A percentile compares a stretch with the other conserved stretches of the same genome.
Conservation (phyloP, 169 alveolate genomes). For the Perkinsus chesapeaki region DNA sequence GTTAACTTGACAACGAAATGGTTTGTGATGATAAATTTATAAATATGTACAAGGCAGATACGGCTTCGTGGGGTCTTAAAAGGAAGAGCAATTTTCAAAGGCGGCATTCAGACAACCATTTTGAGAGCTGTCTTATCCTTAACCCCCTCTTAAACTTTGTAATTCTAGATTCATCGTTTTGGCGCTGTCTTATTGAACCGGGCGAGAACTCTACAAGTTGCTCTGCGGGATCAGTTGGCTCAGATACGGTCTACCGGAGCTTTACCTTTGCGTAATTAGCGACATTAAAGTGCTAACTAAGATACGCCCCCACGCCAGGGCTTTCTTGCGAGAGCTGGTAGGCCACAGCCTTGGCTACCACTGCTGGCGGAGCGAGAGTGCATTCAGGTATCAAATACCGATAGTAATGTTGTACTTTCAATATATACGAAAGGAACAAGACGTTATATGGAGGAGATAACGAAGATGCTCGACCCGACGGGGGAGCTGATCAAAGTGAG, state of each 20-base stretch:
- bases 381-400: neutral
- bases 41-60: no score
- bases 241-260: neutral
- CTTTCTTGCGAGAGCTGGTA: neutral
- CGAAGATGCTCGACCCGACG: neutral
- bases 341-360: neutral
- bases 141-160: no score
- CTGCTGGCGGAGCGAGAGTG: neutral
- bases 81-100: no score
- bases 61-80: no score
- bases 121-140: no score
- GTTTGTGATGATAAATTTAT: no score
- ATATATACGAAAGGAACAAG: neutral
- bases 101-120: no score
- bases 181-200: no score
- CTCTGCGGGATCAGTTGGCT: neutral
- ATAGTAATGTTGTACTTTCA: neutral
- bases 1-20: no score
- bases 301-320: neutral
- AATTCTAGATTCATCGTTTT: no score
- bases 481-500: neutral
- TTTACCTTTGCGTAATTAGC: neutral
- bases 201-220: no score
- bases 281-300: neutral
- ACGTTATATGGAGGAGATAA: neutral